Evolutionary conservation across 352 stramenopile genomes (phyloP).

Genomic region (Phytopythium delawarense): DNA sequence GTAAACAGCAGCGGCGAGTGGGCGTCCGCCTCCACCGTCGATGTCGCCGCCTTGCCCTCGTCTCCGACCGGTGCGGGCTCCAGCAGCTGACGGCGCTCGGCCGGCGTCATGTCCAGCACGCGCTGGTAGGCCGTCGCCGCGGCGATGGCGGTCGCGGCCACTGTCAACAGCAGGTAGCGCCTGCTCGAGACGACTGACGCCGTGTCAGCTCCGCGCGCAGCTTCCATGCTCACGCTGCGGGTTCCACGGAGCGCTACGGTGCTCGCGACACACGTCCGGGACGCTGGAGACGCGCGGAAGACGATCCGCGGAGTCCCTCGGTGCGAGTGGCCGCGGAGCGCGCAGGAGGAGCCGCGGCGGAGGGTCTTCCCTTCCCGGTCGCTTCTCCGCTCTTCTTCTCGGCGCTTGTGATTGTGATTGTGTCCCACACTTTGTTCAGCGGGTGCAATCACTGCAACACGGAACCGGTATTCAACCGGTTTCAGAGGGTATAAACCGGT

Average conservation of each 20-base stretch:
- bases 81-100: conserved; percentile 9
- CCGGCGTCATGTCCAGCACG: conserved; percentile 17
- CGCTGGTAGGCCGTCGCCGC: conserved; percentile 41
- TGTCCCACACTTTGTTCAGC: too few relatives aligned
- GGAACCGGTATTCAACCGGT: not conserved
- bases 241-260: too few relatives aligned
- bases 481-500: not conserved
- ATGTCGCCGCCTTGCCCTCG: not conserved
- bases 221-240: not conserved
- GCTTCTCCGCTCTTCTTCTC: not conserved
- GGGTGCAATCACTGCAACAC: not conserved
- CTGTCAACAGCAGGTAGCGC: conserved; percentile 64
- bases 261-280: not conserved
- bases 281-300: not conserved
- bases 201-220: not conserved
- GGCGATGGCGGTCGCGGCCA: conserved; percentile 50
- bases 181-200: conserved; percentile 32
- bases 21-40: conserved; percentile 5
- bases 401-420: not conserved
- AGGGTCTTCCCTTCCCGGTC: not conserved
- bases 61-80: not conserved
- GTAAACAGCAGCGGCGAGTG: not conserved
- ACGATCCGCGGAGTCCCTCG: not conserved
- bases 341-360: not conserved
- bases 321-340: not conserved